phyloP scores from a whole-genome alignment of 2,329 filamentous ascomycete genomes.

The Xylariaceae sp. region DNA sequence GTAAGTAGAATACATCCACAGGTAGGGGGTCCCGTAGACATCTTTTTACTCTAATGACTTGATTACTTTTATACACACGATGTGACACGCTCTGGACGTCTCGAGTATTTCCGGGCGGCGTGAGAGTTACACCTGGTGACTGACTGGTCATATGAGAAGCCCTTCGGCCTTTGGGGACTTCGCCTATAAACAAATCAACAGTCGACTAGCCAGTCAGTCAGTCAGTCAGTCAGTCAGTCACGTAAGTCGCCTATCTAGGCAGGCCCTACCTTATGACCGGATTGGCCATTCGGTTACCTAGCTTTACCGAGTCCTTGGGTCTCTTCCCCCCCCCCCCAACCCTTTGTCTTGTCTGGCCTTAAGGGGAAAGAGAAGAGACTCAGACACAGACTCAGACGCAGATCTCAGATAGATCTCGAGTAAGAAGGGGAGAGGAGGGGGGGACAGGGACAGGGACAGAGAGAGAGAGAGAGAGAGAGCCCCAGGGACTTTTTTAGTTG shows the following conservation, averaged over 20 bases:
- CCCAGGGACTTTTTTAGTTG: slow-evolving; percentile 3
- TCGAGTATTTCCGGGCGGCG: background rate
- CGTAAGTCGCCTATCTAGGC: too few relatives aligned
- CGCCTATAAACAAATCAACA: background rate
- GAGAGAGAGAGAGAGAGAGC: too few relatives aligned
- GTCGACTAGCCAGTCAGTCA: background rate
- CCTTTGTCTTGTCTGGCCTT: slow-evolving; percentile 12
- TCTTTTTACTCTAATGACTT: too few relatives aligned
- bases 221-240: too few relatives aligned
- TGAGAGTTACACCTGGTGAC: background rate
- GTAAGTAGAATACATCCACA: background rate
- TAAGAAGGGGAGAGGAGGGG: too few relatives aligned
- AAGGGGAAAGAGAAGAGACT: background rate
- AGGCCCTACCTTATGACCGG: too few relatives aligned
- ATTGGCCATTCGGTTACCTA: slow-evolving; percentile 6
- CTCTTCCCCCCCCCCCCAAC: background rate
- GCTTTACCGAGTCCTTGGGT: slow-evolving; percentile 16
- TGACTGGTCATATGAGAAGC: background rate
- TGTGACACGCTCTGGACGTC: background rate
- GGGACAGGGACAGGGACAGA: too few relatives aligned
- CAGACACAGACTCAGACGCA: background rate
- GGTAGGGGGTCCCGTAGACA: too few relatives aligned
- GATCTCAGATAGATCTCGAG: too few relatives aligned
- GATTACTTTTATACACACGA: background rate
- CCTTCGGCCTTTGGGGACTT: background rate